phyloP scores from a whole-genome alignment of 306 rosid species.

The Lathyrus aphaca region DNA sequence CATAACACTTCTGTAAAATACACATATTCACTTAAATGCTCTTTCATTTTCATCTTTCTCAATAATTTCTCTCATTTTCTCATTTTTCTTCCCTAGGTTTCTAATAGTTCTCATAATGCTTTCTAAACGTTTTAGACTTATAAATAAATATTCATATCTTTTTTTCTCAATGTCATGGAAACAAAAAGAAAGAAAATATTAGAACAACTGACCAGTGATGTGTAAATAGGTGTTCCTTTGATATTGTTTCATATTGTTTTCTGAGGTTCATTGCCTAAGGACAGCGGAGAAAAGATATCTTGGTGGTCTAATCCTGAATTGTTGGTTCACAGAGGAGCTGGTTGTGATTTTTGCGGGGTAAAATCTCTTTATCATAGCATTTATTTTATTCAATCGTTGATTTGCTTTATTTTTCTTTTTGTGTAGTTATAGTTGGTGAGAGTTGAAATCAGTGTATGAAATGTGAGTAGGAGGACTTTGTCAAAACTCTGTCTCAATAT shows the following conservation, averaged over 20 bases:
- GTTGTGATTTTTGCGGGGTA: conserved; percentile 96
- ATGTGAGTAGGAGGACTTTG: background rate
- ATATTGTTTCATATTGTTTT: conserved; percentile 28
- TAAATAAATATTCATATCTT: background rate
- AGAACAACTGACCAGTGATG: conserved; percentile 11
- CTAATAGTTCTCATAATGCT: conserved; percentile 1
- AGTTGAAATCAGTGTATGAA: conserved; percentile 26
- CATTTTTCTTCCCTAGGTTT: background rate
- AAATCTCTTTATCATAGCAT: conserved; percentile 42
- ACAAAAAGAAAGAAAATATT: background rate
- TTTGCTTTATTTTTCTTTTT: background rate
- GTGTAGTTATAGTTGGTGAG: background rate
- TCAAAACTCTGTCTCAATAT: conserved; percentile 8
- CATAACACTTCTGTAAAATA: background rate
- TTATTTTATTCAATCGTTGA: background rate
- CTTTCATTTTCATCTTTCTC: conserved; percentile 1
- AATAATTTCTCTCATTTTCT: background rate
- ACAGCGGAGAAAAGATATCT: conserved; percentile 32
- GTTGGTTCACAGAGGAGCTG: conserved; percentile 49
- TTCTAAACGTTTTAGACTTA: conserved; percentile 3
- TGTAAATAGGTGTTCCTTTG: conserved; percentile 22
- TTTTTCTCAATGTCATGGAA: conserved; percentile 4
- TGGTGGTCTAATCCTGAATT: conserved; percentile 28
- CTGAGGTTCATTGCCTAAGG: conserved; percentile 54
- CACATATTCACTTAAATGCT: background rate